Percentiles rank a stretch among this genome's conserved stretches.
phyloP scores from a whole-genome alignment of 306 rosid species.

The Rubus parviflorus region DNA sequence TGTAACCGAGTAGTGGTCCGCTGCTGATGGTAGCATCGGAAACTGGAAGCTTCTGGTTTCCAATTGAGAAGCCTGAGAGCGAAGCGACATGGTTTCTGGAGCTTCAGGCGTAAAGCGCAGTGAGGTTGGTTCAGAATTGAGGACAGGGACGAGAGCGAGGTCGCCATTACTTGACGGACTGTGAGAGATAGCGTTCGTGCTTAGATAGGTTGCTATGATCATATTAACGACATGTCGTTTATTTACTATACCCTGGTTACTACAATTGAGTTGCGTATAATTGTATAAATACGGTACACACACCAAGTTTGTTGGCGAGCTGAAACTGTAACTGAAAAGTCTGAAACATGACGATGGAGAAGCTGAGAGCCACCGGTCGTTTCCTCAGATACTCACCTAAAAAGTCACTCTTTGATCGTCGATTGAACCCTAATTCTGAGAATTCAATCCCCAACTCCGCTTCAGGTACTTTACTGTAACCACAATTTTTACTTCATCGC shows the following conservation, averaged over 20 bases:
- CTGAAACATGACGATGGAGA: slow-evolving; percentile 35
- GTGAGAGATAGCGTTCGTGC: slow-evolving; percentile 11
- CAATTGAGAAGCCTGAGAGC: slow-evolving; percentile 32
- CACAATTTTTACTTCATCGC: background rate
- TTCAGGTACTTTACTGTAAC: slow-evolving; percentile 27
- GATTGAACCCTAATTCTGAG: slow-evolving; percentile 8
- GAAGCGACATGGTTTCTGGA: slow-evolving; percentile 43
- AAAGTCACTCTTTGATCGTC: slow-evolving; percentile 27
- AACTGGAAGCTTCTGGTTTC: slow-evolving; percentile 21
- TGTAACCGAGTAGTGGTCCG: slow-evolving; percentile 23
- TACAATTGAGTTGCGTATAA: background rate
- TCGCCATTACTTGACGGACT: slow-evolving; percentile 35
- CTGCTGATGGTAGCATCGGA: slow-evolving; percentile 27
- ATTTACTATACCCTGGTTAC: background rate
- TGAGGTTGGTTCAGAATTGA: slow-evolving; percentile 57
- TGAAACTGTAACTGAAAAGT: background rate
- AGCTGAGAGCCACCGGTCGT: slow-evolving; percentile 41
- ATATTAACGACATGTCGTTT: background rate
- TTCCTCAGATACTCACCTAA: slow-evolving; percentile 34
- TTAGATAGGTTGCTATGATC: background rate
- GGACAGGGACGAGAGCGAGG: slow-evolving; percentile 45
- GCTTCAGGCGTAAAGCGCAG: slow-evolving; percentile 45
- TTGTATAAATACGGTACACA: too few relatives aligned
- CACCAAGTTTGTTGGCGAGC: background rate
- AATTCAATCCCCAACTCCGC: slow-evolving; percentile 27